Base-by-base conservation (phyloP, 75 land plant species). In the Selaginella moellendorffii region DNA sequence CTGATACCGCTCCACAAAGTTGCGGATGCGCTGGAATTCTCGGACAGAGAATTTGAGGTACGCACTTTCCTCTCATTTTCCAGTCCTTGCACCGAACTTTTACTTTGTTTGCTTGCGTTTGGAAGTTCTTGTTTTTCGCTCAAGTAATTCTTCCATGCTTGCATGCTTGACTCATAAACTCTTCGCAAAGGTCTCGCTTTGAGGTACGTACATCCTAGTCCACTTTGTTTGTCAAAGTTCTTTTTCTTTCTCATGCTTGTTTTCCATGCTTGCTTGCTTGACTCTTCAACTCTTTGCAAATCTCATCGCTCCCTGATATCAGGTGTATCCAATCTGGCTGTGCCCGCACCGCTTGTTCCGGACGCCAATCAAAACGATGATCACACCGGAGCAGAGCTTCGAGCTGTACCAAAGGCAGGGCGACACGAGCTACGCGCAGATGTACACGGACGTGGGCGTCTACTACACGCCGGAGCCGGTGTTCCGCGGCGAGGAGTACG, bases 381-480 rank as follows among this genome's bases (percentile, higher is more conserved):
- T 56, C 21, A 21, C 59, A 56, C 59, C 59, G n/a, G 19, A 56
- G 59, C 59, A 2, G 5, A 19, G 97, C n/a, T 92, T 85, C 74
- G 97, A 92, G 71, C 68, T 46, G 24, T 75, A 81, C 1, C 77
- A 60, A 29, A 76, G 90, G 46, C 96, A 83, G 54, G 97, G 97
- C 10, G 96, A 92, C 80, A 92, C 96, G 0, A 68, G 59, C 1
- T 83, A 79, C 64, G 89, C 90, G 17, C 96, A 92, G 67, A 92
- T 92, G 97, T 92, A 75, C 71, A 92, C 97, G 20, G 97, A 92
- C 69, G 79, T 88, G 52, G 97, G 97, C 19, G 73, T 92, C 0
- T 92, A 92, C 79, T 88, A 92, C 69, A 77, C 97, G 25, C 97
- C 97, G 0, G 79, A 78, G n/a, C 78, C 85, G 26, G 86, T 88